Conservation (phyloP, 2,329 filamentous ascomycete species). For the Exophiala dermatitidis region DNA sequence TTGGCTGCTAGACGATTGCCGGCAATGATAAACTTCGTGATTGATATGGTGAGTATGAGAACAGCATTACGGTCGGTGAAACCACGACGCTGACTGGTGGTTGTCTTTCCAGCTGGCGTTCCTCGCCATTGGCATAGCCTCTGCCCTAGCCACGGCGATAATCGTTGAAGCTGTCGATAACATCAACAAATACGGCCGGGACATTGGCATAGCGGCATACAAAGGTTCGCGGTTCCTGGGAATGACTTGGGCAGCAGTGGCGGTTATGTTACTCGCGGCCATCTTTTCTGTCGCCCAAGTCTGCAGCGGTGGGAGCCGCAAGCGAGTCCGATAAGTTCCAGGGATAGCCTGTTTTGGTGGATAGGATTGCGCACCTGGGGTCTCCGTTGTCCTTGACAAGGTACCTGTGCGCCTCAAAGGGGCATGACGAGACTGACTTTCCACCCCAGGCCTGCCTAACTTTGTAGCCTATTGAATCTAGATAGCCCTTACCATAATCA, state of each 20-base stretch:
- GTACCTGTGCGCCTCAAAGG: too few species aligned
- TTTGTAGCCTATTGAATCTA: too few species aligned
- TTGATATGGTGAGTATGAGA: slow-evolving; percentile 37
- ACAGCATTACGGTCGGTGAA: not conserved
- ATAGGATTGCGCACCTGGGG: too few species aligned
- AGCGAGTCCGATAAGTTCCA: slow-evolving; percentile 9
- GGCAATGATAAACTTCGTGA: slow-evolving; percentile 45
- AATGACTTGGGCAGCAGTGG: slow-evolving; percentile 54
- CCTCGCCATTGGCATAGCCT: slow-evolving; percentile 59
- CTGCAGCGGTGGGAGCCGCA: slow-evolving; percentile 10
- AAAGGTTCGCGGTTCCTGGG: slow-evolving; percentile 50
- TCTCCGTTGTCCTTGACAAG: too few species aligned
- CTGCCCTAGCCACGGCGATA: slow-evolving; percentile 63
- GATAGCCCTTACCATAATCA: too few species aligned
- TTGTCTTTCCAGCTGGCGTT: slow-evolving; percentile 41
- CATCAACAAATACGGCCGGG: slow-evolving; percentile 48
- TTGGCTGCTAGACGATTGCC: slow-evolving; percentile 41
- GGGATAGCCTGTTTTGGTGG: slow-evolving; percentile 9
- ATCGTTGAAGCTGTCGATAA: slow-evolving; percentile 47
- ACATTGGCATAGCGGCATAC: slow-evolving; percentile 46
- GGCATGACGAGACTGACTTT: too few species aligned
- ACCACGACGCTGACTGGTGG: not conserved
- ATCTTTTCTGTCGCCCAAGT: slow-evolving; percentile 30
- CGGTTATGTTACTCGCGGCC: slow-evolving; percentile 34
- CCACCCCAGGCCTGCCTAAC: too few species aligned